Conservation (phyloP, 441 rosid species). For the Gossypium davidsonii region DNA sequence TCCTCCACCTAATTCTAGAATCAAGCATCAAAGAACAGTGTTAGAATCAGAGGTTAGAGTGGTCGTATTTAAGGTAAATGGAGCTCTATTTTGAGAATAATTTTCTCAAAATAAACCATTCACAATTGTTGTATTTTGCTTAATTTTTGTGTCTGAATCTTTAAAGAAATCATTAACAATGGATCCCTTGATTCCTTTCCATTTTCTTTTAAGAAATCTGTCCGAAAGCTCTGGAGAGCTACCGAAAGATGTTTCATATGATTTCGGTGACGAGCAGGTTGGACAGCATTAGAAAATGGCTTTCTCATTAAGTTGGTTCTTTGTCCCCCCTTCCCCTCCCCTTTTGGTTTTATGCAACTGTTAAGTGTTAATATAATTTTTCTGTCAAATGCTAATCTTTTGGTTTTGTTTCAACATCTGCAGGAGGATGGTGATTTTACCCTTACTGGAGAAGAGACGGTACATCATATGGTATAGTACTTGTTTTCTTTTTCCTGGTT, state of each 20-base stretch:
- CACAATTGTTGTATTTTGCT: not conserved
- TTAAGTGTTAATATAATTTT: not conserved
- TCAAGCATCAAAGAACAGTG: too few species aligned
- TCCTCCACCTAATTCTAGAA: too few species aligned
- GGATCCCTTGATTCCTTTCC: not conserved
- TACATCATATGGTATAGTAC: conserved; percentile 27
- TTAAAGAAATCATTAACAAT: conserved; percentile 6
- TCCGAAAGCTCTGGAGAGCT: conserved; percentile 29
- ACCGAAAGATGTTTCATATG: conserved; percentile 36
- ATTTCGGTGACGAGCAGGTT: conserved; percentile 83
- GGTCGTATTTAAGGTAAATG: too few species aligned
- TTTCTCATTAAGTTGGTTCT: not conserved
- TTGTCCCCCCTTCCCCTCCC: not conserved
- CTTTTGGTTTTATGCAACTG: too few species aligned
- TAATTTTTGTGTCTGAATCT: not conserved
- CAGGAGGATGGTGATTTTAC: conserved; percentile 95
- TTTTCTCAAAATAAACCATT: not conserved
- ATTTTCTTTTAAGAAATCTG: conserved; percentile 9
- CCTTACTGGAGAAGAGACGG: conserved; percentile 79
- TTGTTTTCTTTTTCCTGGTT: not conserved
- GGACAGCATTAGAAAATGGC: not conserved
- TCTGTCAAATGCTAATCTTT: conserved; percentile 11
- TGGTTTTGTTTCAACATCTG: conserved; percentile 28
- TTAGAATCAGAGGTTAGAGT: too few species aligned
- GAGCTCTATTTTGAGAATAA: not conserved